Evolutionary conservation across 305 asterid species (phyloP), one percentile per base, ranked within the genome.

Genomic region (Fraxinus dipetala): DNA sequence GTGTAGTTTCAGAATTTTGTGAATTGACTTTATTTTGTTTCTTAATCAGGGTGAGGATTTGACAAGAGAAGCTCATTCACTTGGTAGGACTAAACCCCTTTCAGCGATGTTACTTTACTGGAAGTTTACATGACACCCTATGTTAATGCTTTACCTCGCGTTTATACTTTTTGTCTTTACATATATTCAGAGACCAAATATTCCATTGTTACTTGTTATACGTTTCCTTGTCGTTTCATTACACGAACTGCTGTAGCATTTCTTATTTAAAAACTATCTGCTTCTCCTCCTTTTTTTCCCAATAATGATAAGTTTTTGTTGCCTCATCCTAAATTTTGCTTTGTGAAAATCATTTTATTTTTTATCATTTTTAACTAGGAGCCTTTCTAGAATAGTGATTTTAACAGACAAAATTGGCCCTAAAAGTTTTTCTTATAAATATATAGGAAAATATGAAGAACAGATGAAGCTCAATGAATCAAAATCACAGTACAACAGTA

Each of bases 41-140:
- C 59, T 70, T 79, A 79, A 79, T 77, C 90, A 93, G 98, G 90
- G 81, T 70, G 85, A 84, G 80, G 93, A 84, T 56, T 38, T 83
- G 87, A 83, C 87, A 78, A 86, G 80, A 51, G 92, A 88, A 81
- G 85, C 84, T 31, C 90, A 85, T 74, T 83, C 85, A 16, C 85
- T 80, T 81, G 98, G 98, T 92, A 89, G 61, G 91, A 45, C 86
- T 85, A 69, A 35, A 75, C 67, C 30, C 78, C 31, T 81, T 81
- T 76, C 61, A 13, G 54, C 38, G 28, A 35, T 65, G 34, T 77
- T 72, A 79, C 59, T 76, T 76, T 28, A 61, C 43, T 51, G 78
- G 32, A 43, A 61, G 70, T 81, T 16, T 77, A 1, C 79, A 73
- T 83, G 48, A 43, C 73, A 30, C 26, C 78, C 78, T 65, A 67